Evolutionary conservation across 768 basidiomycete species (phyloP), one percentile per base, ranked within the genome.

Genomic region (Hebeloma cylindrosporum): DNA sequence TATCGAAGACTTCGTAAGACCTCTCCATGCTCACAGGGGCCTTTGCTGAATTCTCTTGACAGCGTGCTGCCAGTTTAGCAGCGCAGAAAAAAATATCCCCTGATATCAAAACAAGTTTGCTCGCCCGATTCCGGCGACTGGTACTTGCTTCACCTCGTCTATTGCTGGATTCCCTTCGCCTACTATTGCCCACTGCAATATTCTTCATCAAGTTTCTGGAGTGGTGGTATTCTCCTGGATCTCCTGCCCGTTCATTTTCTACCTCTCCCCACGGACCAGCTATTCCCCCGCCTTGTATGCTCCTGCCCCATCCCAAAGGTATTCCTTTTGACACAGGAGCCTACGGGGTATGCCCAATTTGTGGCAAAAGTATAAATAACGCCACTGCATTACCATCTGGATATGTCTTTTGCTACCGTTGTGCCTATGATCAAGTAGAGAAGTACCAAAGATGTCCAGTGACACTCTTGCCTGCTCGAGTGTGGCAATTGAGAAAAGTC

Each of bases 221-320:
- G 67, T 99, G 96, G 93, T 99, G 95, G 93, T 98, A 98, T 60
- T 94, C 93, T 3, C 93, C 96, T 16, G 78, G 78, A 32, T 96
- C 91, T 8, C 93, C 88, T 3, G 89, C 88, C 13, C 80, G 83
- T 29, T 80, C 80, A n/a, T 67, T 89, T 41, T 75, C 80, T 7
- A 73, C 73, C 23, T 81, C 80, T 8, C 75, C 73, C 9, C 75
- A 78, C 40, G 87, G 83, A 5, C 88, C 84, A 21, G 73, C 79
- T 1, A 75, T 90, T 31, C 85, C 87, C 51, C 89, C 89, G 10
- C 93, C 89, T 32, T 75, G 73, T 52, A 78, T 88, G 57, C 77
- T 90, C 21, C 73, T 72, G 23, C 88, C 89, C 4, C 85, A 93
- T 59, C 84, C 85, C 7, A 73, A 78, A 38, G 85, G 85, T 18